These are phyloP conservation scores for Aspergillus mulundensis DNA, from an alignment of 495 filamentous ascomycete genomes.

Conservation along the genomic window DNA sequence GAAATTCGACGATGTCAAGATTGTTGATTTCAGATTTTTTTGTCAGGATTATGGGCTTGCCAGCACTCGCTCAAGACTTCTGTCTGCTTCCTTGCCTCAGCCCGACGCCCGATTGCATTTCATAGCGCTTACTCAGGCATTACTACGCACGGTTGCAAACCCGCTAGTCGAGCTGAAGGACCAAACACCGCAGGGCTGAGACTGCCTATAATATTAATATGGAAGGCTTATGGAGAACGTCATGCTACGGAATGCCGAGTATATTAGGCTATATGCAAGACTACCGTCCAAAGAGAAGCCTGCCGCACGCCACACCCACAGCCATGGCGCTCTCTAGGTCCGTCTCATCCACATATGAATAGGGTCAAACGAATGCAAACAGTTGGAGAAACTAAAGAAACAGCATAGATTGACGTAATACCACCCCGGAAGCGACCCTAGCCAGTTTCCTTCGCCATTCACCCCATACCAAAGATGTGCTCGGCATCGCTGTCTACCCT, in stretches of 20 bases:
- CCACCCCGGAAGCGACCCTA: slow-evolving; percentile 54
- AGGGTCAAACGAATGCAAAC: slow-evolving; percentile 14
- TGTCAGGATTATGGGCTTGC: slow-evolving; percentile 1
- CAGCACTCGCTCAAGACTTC: neutral
- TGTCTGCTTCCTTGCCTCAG: neutral
- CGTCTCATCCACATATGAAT: slow-evolving; percentile 3
- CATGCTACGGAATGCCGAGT: neutral
- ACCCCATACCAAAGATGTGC: slow-evolving; percentile 23
- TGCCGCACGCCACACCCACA: neutral
- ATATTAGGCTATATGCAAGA: neutral
- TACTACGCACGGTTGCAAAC: neutral
- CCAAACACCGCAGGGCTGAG: neutral
- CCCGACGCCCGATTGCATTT: neutral
- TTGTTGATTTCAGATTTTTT: neutral
- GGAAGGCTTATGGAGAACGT: too few relatives aligned
- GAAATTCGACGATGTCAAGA: neutral
- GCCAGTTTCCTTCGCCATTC: slow-evolving; percentile 45
- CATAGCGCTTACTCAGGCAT: neutral
- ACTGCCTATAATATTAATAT: neutral
- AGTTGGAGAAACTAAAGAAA: slow-evolving; percentile 18
- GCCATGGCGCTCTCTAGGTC: neutral
- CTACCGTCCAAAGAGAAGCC: neutral
- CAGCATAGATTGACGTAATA: slow-evolving; percentile 41
- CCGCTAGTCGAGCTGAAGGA: neutral
- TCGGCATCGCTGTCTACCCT: slow-evolving; percentile 6